Evolutionary conservation across 352 stramenopile species (phyloP).

Genomic region (Saprolegnia diclina): DNA sequence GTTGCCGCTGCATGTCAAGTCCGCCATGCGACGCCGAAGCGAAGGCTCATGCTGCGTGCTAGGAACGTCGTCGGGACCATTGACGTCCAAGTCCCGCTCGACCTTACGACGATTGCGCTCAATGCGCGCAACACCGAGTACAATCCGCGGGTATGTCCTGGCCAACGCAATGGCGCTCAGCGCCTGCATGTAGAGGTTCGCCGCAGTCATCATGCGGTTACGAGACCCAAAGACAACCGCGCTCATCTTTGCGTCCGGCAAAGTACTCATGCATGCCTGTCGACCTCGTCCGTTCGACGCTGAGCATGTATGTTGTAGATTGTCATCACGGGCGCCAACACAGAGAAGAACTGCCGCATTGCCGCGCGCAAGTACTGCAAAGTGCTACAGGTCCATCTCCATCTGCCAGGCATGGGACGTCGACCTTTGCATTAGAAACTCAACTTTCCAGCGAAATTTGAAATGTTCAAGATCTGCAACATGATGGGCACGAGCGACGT

Average conservation of each 20-base stretch:
- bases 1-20: constrained; percentile 24
- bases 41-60: constrained; percentile 6
- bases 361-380: constrained; percentile 80
- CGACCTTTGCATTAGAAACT: constrained; percentile 55
- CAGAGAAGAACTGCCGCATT: constrained; percentile 75
- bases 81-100: constrained; percentile 91
- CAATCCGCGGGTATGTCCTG: constrained; percentile 90
- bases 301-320: constrained; percentile 37
- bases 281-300: too few relatives aligned
- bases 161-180: too few relatives aligned
- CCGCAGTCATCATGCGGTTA: constrained; percentile 93
- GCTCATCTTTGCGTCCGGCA: constrained; percentile 96
- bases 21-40: neutral
- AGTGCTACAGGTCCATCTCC: constrained; percentile 40
- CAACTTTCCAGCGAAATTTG: constrained; percentile 79
- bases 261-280: constrained; percentile 38
- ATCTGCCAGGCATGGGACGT: neutral
- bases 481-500: constrained; percentile 98
- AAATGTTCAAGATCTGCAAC: constrained; percentile 94
- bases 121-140: constrained; percentile 99
- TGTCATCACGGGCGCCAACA: constrained; percentile 77
- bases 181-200: constrained; percentile 69
- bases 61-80: constrained; percentile 94
- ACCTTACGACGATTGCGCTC: constrained; percentile 96
- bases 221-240: constrained; percentile 96